A percentile compares a stretch with the other conserved stretches of the same genome.
Conservation (phyloP, 805 yeast genomes). For the Suhomyces sp. region DNA sequence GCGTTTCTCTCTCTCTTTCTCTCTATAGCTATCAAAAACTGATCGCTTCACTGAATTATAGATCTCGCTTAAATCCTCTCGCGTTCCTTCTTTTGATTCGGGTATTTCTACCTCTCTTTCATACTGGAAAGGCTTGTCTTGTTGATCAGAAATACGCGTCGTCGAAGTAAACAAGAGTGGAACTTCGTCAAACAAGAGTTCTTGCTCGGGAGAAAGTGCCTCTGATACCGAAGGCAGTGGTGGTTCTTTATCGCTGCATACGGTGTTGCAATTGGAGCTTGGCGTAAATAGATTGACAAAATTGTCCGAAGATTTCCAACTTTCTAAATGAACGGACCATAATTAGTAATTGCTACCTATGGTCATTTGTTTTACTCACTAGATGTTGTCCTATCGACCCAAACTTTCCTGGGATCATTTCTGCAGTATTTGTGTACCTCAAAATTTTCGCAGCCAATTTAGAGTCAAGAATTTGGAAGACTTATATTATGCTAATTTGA, state of each 20-base stretch:
- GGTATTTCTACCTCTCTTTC: background rate
- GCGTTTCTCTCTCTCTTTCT: background rate
- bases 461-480: background rate
- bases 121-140: background rate
- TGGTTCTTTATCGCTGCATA: background rate
- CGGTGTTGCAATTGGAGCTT: background rate
- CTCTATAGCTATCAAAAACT: background rate
- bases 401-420: background rate
- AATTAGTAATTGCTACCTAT: background rate
- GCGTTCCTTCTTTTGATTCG: background rate
- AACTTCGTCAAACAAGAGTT: background rate
- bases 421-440: background rate
- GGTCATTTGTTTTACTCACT: background rate
- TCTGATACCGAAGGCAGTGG: background rate
- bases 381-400: background rate
- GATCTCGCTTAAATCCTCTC: background rate
- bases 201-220: background rate
- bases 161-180: background rate
- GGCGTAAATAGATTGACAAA: background rate
- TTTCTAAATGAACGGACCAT: background rate
- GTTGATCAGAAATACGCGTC: background rate
- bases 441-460: constrained; percentile 1
- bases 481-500: background rate
- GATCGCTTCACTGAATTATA: background rate
- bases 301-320: background rate